Percentiles rank a stretch among this genome's conserved stretches.
Evolutionary conservation across 192 early-diverging fungal genomes (phyloP).

Genomic region (Linderina pennispora): DNA sequence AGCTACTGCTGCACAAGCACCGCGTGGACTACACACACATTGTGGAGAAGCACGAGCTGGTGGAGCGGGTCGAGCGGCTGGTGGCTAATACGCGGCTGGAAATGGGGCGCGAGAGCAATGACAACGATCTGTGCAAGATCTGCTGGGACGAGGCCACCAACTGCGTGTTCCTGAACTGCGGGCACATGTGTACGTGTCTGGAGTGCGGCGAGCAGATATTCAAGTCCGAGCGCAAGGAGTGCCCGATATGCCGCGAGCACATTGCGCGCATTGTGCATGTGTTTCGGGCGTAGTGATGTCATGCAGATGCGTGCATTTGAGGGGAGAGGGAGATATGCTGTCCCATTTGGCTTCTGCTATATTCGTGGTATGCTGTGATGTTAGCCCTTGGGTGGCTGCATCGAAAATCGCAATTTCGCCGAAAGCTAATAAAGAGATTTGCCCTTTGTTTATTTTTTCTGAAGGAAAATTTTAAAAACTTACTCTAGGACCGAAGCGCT

Average conservation of each 20-base stretch:
- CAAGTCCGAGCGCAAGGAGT: conserved; percentile 54
- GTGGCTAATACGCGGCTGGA: conserved; percentile 52
- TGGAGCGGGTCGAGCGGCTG: conserved; percentile 57
- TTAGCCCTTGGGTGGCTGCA: too few species aligned
- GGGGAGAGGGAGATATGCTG: too few species aligned
- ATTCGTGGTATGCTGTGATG: too few species aligned
- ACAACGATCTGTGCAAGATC: conserved; percentile 73
- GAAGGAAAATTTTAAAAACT: too few species aligned
- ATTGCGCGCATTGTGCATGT: conserved; percentile 63
- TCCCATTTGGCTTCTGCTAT: too few species aligned
- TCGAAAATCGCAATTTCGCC: too few species aligned
- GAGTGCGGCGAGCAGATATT: conserved; percentile 60
- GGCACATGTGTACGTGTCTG: conserved; percentile 80
- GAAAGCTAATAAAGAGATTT: too few species aligned
- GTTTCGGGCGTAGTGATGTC: conserved; percentile 61
- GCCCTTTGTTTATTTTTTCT: too few species aligned
- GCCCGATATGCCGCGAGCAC: conserved; percentile 74
- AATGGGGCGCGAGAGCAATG: conserved; percentile 47
- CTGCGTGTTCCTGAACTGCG: conserved; percentile 80
- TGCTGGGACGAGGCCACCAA: conserved; percentile 77
- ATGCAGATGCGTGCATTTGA: too few species aligned
- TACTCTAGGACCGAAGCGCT: too few species aligned
- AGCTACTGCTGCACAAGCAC: conserved; percentile 55
- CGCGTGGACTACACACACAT: conserved; percentile 61
- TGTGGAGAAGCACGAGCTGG: conserved; percentile 72